Conservation (phyloP, 2,329 filamentous ascomycete genomes). For the Cladophialophora exuberans region DNA sequence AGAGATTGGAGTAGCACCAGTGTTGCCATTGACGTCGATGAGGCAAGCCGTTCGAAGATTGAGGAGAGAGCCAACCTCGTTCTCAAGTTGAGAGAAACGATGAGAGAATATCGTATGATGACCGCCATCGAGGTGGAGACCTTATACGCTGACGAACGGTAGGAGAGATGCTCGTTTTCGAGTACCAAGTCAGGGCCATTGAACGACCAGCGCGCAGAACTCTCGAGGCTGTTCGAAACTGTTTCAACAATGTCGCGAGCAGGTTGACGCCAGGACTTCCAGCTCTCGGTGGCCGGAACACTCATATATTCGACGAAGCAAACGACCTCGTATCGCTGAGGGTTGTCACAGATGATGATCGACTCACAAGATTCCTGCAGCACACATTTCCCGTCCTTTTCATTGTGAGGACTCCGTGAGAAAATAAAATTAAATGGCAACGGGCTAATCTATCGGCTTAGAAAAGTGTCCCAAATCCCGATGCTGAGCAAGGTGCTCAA, state of each 20-base stretch:
- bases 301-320: background rate
- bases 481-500: background rate
- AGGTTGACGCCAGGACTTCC: background rate
- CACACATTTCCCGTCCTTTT: conserved; percentile 5
- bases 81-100: conserved; percentile 2
- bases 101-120: conserved; percentile 6
- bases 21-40: background rate
- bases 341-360: conserved; percentile 10
- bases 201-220: background rate
- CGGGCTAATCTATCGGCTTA: no score
- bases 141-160: background rate
- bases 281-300: background rate
- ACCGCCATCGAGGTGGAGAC: background rate
- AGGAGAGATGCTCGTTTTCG: conserved; percentile 7
- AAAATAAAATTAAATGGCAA: background rate
- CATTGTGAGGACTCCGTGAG: background rate
- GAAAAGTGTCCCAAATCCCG: background rate
- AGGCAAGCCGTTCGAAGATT: background rate
- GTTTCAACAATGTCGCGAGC: conserved; percentile 6
- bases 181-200: conserved; percentile 1
- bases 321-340: conserved; percentile 13
- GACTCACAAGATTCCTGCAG: conserved; percentile 7
- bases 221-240: conserved; percentile 10
- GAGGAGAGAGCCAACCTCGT: background rate
- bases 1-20: background rate